Evolutionary conservation across 2,329 filamentous ascomycete species (phyloP), one percentile per base, ranked within the genome.

Genomic region (Chrysoporthe austroafricana): DNA sequence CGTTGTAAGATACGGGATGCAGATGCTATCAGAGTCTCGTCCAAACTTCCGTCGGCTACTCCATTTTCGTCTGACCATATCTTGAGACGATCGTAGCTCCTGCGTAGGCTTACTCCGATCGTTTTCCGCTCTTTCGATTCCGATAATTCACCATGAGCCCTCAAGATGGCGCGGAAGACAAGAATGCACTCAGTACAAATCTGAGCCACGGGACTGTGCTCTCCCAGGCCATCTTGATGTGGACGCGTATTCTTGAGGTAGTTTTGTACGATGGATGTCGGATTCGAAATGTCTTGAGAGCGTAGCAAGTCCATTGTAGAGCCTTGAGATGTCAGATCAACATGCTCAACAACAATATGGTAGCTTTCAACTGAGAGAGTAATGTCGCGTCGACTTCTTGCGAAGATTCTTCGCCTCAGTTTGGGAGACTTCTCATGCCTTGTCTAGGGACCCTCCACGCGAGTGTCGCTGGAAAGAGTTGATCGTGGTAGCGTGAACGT

Each of bases 11-110:
- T 50, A 18, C 46, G 26, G 16, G 11, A 16, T 2, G 2, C 11
- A 34, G 58, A 56, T 42, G 32, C 46, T 39, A 34, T 7, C 1
- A 66, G 39, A 6, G 18, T 44, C 8, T 43, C 48, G 48, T 66
- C 64, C 7, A 66, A 2, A 18, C 18, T 14, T 16, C 64, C 64
- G 6, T 56, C 46, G 2, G 8, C 18, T 3, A 54, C 46, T 9
- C 48, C 48, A 39, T 66, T 18, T 8, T 66, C 58, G 2, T 62
- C 64, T 48, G 58, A 56, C 64, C 64, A 66, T 18, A 57, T 46
- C n/a, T 66, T 61, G 21, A 66, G 8, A 32, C 56, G 63, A 18
- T 57, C 39, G 34, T 57, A 62, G 32, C 64, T 66, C 6, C 58
- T 21, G 5, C 18, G 6, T 1, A 66, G n/a, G 32, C 57, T 62